Evolutionary conservation across 805 yeast genomes (phyloP), one percentile per base, ranked within the genome.

Genomic region (Crinitomyces ghanaensis): DNA sequence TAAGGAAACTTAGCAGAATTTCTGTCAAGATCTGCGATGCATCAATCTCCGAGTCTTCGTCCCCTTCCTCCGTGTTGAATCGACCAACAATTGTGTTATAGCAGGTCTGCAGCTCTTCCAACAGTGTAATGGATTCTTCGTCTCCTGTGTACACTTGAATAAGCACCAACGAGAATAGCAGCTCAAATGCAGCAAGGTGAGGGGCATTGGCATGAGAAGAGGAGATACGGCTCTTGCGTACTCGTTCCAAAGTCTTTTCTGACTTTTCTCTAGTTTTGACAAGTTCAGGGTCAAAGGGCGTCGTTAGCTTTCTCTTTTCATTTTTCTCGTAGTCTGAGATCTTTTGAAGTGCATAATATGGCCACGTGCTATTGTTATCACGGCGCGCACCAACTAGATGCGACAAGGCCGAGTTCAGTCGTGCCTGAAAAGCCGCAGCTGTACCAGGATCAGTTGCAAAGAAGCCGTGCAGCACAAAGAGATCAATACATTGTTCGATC

Each of bases 91-190:
- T 48, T 53, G 30, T 64, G 52, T 35, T 63, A 48, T 72, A 79
- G 40, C 82, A 76, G 17, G 65, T 54, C 36, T 70, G 70, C 31
- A 88, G 56, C 50, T 88, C 97, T 18, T 73, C 75, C 23, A 88
- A 61, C 12, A 83, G 74, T 21, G 72, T 63, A 5, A 80, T 70
- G 1, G 94, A 77, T 39, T 88, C 96, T 4, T 74, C 52, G 33
- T 68, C 59, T 16, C 86, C 93, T 35, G 74, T 61, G 49, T 76
- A 85, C 21, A 86, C 63, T 52, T 84, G 94, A 9, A 88, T 50
- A 15, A 85, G 55, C 3, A 77, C 77, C 68, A 81, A 72, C 0
- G 95, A 77, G 36, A 81, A 70, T 28, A 88, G 60, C 23, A 82
- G 59, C 53, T 84, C 93, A 48, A 88, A 77, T 27, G 84, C 78